Evolutionary conservation across 169 alveolate genomes (phyloP).

Genomic region (Plasmodium vinckei): DNA sequence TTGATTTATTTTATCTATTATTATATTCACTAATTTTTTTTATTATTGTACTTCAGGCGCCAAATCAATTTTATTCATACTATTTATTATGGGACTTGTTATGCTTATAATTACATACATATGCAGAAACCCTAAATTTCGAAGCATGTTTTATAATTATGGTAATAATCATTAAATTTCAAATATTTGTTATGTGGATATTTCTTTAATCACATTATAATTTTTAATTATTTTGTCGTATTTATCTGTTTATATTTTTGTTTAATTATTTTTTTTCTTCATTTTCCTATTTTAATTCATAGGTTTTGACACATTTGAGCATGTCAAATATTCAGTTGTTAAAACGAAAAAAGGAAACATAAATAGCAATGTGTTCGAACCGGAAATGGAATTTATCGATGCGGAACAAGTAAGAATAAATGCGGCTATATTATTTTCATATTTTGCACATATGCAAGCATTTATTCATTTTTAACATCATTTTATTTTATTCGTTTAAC

Average conservation of each 20-base stretch:
- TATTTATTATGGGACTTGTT: conserved; percentile 52
- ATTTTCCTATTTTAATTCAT: background rate
- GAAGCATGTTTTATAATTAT: conserved; percentile 58
- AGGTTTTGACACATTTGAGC: conserved; percentile 80
- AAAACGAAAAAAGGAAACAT: conserved; percentile 74
- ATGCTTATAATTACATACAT: conserved; percentile 74
- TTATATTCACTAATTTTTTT: background rate
- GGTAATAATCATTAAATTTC: conserved; percentile 15
- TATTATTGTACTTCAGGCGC: conserved; percentile 24
- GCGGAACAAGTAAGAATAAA: conserved; percentile 82
- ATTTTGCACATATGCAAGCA: background rate
- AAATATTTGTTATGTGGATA: background rate
- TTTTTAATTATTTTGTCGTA: no score
- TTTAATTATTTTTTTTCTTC: conserved; percentile 2
- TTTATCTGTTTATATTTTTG: background rate
- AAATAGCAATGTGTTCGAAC: conserved; percentile 80
- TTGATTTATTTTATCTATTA: no score
- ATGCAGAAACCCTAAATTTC: conserved; percentile 69
- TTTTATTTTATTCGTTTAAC: background rate
- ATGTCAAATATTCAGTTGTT: conserved; percentile 82
- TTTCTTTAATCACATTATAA: no score
- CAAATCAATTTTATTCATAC: conserved; percentile 66
- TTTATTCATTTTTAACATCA: background rate
- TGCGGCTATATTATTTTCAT: background rate
- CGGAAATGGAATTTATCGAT: conserved; percentile 87